Base-by-base conservation (phyloP, 768 basidiomycete genomes). In the Suillus americanus region DNA sequence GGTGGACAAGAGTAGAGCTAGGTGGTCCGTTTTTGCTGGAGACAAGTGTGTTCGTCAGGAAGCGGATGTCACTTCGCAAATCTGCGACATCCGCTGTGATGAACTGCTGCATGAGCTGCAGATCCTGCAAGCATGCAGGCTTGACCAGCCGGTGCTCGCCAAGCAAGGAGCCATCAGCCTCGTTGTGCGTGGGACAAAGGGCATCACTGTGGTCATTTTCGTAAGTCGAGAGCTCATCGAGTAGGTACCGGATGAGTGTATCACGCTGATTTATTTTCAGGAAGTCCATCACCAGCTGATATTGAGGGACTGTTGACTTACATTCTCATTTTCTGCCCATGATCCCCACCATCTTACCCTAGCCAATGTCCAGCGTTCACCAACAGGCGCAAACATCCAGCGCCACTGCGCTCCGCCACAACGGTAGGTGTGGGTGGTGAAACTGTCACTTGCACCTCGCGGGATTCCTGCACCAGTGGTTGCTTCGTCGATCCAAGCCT, bases 261-360 rank as follows among this genome's bases (percentile, higher is more conserved):
- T 25, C 25, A 50, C 2, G 12, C 46, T 48, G 46, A 48, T 48
- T 14, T 25, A 3, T 48, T 48, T 48, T 25, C 46, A 48, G 38
- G 25, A 25, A 50, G 25, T 50, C 25, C 2, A 14, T 16, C 25
- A n/a, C n/a, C n/a, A 4, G 14, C 48, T 50, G 23, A 13, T 20
- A 14, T 48, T 3, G 3, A 28, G 6, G 48, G 25, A 48, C 28
- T 30, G 28, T 30, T 3, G 28, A 45, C 35, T 41, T 28, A 65
- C 43, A 14, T 46, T 46, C 33, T 64, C 23, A 5, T 56, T 33
- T 25, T 66, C 65, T 16, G 55, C 54, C 51, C 46, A 79, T 18
- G 78, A 77, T 10, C 79, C 80, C 80, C 80, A 81, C 79, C 79
- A 81, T 4, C 72, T 70, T 7, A 80, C 72, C 1, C 46, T 68